Evolutionary conservation across 108 stramenopile species (phyloP), one percentile per base, ranked within the genome.

Genomic region (Skeletonema potamos): DNA sequence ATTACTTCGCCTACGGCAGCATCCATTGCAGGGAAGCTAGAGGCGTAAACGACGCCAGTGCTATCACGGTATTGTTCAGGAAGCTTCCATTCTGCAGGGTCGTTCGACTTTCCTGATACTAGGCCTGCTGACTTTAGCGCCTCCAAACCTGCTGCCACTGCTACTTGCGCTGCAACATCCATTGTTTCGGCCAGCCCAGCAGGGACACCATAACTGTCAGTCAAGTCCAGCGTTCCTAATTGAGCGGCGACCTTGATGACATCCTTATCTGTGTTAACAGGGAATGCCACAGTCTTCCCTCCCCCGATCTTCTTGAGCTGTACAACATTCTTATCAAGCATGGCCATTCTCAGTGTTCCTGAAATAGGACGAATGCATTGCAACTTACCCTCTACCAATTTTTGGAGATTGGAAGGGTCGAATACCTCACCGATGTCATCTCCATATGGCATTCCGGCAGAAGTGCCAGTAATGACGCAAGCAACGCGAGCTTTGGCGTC

Each of bases 1-100:
- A 96, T 94, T 32, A 97, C 94, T 77, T 98, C 98, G 4, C 92
- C 94, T 28, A 98, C 92, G 12, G 98, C 96, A 13, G 98, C 96
- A 72, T 98, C 98, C 85, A 98, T 89, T 24, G 96, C 98, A 6
- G 98, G 98, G 75, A 96, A 98, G 54, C 90, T 92, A 10, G 95
- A 94, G 27, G 96, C 96, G 54, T 98, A 98, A 24, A 98, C 93
- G 2, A 98, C 93, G 4, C 97, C 98, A 9, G 98, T 98, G 30
- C 78, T 73, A 63, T 97, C 94, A n/a, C 94, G 92, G 75, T 95
- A 92, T 54, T 80, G 61, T 61, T 95, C 96, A 7, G 96, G 96
- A 27, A 98, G 74, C 70, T 72, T 88, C 98, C 98, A 98, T 55
- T 91, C 92, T 9, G 66, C 58, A 3, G 89, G 82, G 67, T 93